phyloP scores from a whole-genome alignment of 345 rosid genomes.

The Rhodomyrtus tomentosa region DNA sequence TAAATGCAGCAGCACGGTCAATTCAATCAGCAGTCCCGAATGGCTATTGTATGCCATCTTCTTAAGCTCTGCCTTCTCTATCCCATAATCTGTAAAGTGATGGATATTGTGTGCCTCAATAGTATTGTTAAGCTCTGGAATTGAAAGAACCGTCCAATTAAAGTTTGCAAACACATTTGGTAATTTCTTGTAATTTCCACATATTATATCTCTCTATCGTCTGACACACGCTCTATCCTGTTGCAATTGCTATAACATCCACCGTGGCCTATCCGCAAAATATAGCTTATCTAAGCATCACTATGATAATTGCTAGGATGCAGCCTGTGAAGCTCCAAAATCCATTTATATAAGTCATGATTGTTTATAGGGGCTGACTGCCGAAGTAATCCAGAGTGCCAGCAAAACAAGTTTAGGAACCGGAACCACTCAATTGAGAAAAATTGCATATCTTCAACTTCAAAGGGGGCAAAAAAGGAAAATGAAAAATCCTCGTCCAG shows the following conservation, averaged over 20 bases:
- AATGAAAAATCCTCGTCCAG: neutral
- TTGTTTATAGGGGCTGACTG: neutral
- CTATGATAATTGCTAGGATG: neutral
- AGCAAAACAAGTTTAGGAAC: neutral
- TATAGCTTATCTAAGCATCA: neutral
- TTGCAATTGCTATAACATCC: neutral
- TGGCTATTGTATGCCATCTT: neutral
- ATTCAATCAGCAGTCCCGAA: neutral
- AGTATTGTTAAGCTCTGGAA: neutral
- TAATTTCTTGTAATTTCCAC: neutral
- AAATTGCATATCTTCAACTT: neutral
- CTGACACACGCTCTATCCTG: neutral
- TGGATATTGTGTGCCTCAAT: neutral
- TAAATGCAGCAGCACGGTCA: neutral
- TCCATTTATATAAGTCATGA: neutral
- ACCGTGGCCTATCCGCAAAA: neutral
- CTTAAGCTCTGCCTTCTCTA: neutral
- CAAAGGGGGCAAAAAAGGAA: neutral
- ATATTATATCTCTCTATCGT: neutral
- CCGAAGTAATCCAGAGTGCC: neutral
- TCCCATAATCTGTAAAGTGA: neutral
- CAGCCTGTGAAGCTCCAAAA: neutral
- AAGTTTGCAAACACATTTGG: neutral
- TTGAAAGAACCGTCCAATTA: neutral
- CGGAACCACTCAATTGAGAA: neutral